These are phyloP conservation scores for Xanthoceras sorbifolium DNA, from an alignment of 345 rosid genomes.

Conservation along the genomic window DNA sequence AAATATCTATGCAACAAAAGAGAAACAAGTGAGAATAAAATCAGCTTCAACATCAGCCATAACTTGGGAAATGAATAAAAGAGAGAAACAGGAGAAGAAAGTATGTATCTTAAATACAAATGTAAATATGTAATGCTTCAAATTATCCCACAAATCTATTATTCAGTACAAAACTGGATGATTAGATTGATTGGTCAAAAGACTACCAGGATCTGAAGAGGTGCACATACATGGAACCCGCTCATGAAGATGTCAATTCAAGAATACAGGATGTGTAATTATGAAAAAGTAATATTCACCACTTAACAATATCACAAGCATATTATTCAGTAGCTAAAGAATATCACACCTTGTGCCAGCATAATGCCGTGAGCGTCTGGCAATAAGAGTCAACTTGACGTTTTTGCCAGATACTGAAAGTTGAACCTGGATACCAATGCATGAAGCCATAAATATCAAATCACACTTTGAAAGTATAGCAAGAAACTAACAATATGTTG, in stretches of 20 bases:
- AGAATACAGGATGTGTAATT: background rate
- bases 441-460: conserved; percentile 17
- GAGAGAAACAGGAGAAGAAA: background rate
- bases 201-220: background rate
- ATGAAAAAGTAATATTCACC: background rate
- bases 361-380: conserved; percentile 91
- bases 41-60: conserved; percentile 18
- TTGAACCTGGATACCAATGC: conserved; percentile 53
- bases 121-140: background rate
- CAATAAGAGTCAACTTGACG: conserved; percentile 71
- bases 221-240: background rate
- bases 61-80: conserved; percentile 4
- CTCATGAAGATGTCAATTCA: background rate
- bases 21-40: conserved; percentile 15
- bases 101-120: background rate
- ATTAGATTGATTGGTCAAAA: background rate
- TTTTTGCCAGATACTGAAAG: conserved; percentile 63
- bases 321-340: conserved; percentile 3
- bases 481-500: background rate
- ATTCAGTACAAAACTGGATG: background rate
- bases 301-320: background rate
- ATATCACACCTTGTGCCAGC: conserved; percentile 90
- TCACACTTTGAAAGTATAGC: conserved; percentile 8
- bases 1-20: conserved; percentile 54
- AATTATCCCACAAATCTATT: background rate